Base-by-base conservation (phyloP, 345 rosid species). In the Salix brachista region DNA sequence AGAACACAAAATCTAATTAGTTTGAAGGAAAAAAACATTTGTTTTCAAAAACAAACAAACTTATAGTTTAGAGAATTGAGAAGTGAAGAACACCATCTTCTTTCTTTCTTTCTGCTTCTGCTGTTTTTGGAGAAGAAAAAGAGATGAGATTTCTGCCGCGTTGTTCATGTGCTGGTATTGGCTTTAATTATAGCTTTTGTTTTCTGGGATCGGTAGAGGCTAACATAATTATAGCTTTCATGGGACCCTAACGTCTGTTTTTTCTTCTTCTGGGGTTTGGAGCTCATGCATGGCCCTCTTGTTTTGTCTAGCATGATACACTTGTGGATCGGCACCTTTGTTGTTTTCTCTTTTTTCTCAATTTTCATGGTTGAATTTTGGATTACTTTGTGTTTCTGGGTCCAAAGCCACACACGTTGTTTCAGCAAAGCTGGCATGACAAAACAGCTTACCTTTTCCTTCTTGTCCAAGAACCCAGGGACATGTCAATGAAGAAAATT, bases 181-280 rank as follows among this genome's bases (percentile, higher is more conserved):
- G 83, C 85, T 87, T 85, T 84, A 84, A 56, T 84, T 34, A 34
- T 34, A 34, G 81, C 85, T 64, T 79, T 75, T 80, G 86, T 75
- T 80, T 76, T 11, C 19, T 58, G 52, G 70, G 86, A 87, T 79
- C 83, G 86, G 86, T 34, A 19, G 74, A 37, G 67, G 34, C 52
- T 17, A 67, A 36, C 69, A 60, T 32, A 18, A 76, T n/a, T 32
- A 32, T 4, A 32, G 34, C 34, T 32, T 32, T 32, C 37, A 34
- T 34, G 37, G 37, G 37, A 34, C 37, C 6, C 37, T 34, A 5
- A 34, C 37, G 6, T 4, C 6, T 34, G 37, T 34, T 34, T 34
- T 34, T 32, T 32, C 34, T 32, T 72, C 61, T 78, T 41, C 37
- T 72, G 19, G 76, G 60, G 50, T 46, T 46, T 66, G 74, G 56